Evolutionary conservation across 768 basidiomycete genomes (phyloP).

Genomic region (Boletales sp.): DNA sequence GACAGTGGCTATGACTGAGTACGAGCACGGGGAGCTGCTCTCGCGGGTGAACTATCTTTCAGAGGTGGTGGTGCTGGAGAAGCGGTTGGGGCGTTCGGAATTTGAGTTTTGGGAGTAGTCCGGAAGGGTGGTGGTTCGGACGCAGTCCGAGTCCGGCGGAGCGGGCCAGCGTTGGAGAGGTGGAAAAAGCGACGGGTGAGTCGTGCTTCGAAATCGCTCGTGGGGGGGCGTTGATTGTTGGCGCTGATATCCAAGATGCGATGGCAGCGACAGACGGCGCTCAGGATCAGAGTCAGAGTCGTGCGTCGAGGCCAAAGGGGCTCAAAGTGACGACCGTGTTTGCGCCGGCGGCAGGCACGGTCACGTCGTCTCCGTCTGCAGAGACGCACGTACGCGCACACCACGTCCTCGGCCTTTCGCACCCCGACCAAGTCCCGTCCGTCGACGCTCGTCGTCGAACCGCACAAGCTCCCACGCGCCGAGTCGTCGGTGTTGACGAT

Average conservation of each 20-base stretch:
- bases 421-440: slow-evolving; percentile 22
- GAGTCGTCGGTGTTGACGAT: slow-evolving; percentile 6
- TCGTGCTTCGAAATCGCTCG: background rate
- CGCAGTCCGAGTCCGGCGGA: slow-evolving; percentile 31
- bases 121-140: slow-evolving; percentile 31
- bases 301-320: background rate
- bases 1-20: slow-evolving; percentile 58
- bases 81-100: slow-evolving; percentile 67
- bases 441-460: slow-evolving; percentile 4
- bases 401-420: slow-evolving; percentile 7
- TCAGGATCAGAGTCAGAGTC: background rate
- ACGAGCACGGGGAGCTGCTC: slow-evolving; percentile 68
- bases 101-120: slow-evolving; percentile 54
- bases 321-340: background rate
- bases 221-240: too few relatives aligned
- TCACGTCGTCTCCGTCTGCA: too few relatives aligned
- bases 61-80: slow-evolving; percentile 87
- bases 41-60: slow-evolving; percentile 69
- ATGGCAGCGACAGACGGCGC: too few relatives aligned
- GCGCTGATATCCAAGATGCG: background rate
- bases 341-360: background rate
- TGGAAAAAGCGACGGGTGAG: slow-evolving; percentile 8
- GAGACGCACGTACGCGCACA: background rate
- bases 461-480: slow-evolving; percentile 24
- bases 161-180: slow-evolving; percentile 1